Evolutionary conservation across 257 asterid genomes (phyloP), one percentile per base, ranked within the genome.

Genomic region (Solanum acaule): DNA sequence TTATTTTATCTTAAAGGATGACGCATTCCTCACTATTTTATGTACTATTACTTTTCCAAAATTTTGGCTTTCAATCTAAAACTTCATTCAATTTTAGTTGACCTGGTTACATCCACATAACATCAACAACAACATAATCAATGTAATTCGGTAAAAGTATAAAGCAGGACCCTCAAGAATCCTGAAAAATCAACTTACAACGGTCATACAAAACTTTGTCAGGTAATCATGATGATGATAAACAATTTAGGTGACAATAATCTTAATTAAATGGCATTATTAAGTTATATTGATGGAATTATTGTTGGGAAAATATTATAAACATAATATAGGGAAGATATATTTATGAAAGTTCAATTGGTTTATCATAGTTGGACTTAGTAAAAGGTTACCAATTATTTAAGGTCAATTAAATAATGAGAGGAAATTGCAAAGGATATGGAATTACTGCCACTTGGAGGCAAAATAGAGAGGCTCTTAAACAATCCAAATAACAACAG

Each of bases 381-480:
- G 83, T 75, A 75, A 75, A 75, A 35, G 31, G 52, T 75, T 35
- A 35, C 6, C 52, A 75, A 75, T 35, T 75, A 16, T 81, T 52
- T 81, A 42, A 46, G 11, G 1, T 46, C 0, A 81, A 29, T 81
- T 14, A 29, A 81, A 46, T 29, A 44, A 81, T 46, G 68, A 49
- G 20, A 67, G 29, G 63, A 85, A 67, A 85, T 9, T 65, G 65
- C 40, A 37, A 35, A 85, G 40, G 8, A 1, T 40, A 13, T 22
- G 86, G 68, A 84, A 46, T 56, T 67, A 35, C 49, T 92, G 97
- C 96, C 96, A 95, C 91, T 87, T 94, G 97, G 98, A 92, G 93
- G 92, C 87, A 87, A 61, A 59, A 31, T 73, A 90, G 88, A 52
- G 87, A 61, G 72, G 89, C 16, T 22, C 85, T 40, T 29, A 87